These are phyloP conservation scores for Lecanicillium sp. DNA, from an alignment of 2,329 filamentous ascomycete genomes.

Conservation along the genomic window DNA sequence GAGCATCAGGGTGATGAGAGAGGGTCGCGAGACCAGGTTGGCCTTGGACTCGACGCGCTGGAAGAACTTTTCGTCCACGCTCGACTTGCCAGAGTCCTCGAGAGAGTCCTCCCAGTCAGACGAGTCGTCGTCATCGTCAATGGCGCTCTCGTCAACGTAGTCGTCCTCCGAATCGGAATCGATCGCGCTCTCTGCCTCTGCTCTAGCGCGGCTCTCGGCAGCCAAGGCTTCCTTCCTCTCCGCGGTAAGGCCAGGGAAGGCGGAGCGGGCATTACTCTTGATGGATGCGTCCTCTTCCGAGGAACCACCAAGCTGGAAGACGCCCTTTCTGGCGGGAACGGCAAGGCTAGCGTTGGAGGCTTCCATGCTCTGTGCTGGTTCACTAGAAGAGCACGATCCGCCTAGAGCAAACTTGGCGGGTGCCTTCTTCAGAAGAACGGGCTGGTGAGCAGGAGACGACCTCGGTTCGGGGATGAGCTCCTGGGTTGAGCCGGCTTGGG, in stretches of 20 bases:
- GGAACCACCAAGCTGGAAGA: slow-evolving; percentile 47
- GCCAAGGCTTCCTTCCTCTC: slow-evolving; percentile 78
- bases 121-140: slow-evolving; percentile 61
- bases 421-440: slow-evolving; percentile 58
- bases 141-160: slow-evolving; percentile 75
- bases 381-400: slow-evolving; percentile 69
- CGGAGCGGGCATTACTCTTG: slow-evolving; percentile 41
- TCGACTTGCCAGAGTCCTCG: slow-evolving; percentile 76
- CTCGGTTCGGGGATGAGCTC: slow-evolving; percentile 52
- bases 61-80: slow-evolving; percentile 77
- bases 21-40: slow-evolving; percentile 77
- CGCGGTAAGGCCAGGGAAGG: slow-evolving; percentile 30
- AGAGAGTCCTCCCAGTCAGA: slow-evolving; percentile 60
- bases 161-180: slow-evolving; percentile 58
- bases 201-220: slow-evolving; percentile 54
- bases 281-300: slow-evolving; percentile 78
- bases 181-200: slow-evolving; percentile 41
- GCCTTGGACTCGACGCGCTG: slow-evolving; percentile 83
- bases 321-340: slow-evolving; percentile 24
- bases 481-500: slow-evolving; percentile 41
- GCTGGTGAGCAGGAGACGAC: slow-evolving; percentile 52
- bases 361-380: slow-evolving; percentile 42
- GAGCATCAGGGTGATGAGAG: slow-evolving; percentile 83
- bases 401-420: slow-evolving; percentile 64
- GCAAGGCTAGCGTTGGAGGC: slow-evolving; percentile 26